A percentile compares a stretch with the other conserved stretches of the same genome.
These are phyloP conservation scores for Mycocentrospora acerina DNA, from an alignment of 2,329 filamentous ascomycete species.

Conservation along the genomic window DNA sequence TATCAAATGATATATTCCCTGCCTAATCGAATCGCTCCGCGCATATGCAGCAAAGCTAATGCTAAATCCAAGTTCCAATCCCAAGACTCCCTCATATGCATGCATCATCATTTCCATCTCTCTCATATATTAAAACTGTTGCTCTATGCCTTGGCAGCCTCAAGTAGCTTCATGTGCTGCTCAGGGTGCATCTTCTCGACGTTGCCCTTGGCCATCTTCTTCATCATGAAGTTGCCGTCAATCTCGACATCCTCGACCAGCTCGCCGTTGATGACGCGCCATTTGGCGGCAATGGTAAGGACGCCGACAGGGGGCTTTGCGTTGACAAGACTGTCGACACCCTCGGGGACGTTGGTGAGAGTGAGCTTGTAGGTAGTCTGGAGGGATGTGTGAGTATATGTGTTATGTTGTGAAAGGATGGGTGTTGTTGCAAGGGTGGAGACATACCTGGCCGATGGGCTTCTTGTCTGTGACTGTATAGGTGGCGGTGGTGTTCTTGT, in stretches of 20 bases:
- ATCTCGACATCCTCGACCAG: slow-evolving; percentile 44
- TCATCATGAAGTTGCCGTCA: slow-evolving; percentile 46
- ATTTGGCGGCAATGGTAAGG: slow-evolving; percentile 42
- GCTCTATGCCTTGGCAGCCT: slow-evolving; percentile 29
- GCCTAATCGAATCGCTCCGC: no score
- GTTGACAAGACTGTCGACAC: slow-evolving; percentile 43
- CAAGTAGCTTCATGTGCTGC: slow-evolving; percentile 39
- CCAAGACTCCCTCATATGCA: background rate
- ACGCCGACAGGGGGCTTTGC: slow-evolving; percentile 43
- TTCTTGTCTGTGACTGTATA: slow-evolving; percentile 45
- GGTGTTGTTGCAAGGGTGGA: background rate
- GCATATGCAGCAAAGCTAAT: background rate
- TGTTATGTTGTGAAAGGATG: background rate
- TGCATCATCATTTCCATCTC: background rate
- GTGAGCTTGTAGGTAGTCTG: slow-evolving; percentile 45
- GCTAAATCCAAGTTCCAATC: background rate
- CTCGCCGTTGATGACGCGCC: slow-evolving; percentile 36
- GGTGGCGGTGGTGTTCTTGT: slow-evolving; percentile 28
- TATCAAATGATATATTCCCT: no score
- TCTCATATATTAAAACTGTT: background rate
- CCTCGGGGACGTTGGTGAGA: slow-evolving; percentile 38
- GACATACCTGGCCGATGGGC: slow-evolving; percentile 40
- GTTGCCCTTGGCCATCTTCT: slow-evolving; percentile 45
- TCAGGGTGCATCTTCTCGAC: slow-evolving; percentile 44
- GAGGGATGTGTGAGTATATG: slow-evolving; percentile 1